These are phyloP conservation scores for Primulina tabacum DNA, from an alignment of 257 asterid genomes.

Conservation along the genomic window DNA sequence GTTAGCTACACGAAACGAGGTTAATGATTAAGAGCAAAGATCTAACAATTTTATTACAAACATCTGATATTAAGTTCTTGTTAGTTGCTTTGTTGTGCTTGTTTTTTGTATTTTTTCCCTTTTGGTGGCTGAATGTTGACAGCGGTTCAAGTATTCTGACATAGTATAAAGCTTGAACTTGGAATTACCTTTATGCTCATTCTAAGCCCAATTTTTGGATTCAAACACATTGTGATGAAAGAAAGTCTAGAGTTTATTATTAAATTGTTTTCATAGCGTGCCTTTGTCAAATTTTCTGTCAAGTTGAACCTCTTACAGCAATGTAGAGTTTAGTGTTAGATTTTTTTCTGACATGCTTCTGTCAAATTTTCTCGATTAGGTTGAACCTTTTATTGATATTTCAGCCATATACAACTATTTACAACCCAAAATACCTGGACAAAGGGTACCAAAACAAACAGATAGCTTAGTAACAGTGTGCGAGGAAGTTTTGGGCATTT, in stretches of 20 bases:
- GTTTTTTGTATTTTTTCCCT: no score
- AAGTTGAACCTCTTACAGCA: conserved; percentile 82
- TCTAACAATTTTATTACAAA: no score
- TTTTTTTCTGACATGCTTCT: neutral
- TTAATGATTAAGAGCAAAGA: no score
- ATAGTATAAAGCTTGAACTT: neutral
- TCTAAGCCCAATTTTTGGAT: neutral
- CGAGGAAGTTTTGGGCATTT: conserved; percentile 71
- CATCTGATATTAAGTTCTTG: no score
- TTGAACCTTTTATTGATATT: conserved; percentile 83
- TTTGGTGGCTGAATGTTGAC: neutral
- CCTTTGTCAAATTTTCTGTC: conserved; percentile 16
- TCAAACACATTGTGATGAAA: neutral
- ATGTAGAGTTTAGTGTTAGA: neutral
- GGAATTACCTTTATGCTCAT: neutral
- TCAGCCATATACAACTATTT: conserved; percentile 58
- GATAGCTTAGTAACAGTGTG: conserved; percentile 86
- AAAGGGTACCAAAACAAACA: conserved; percentile 54
- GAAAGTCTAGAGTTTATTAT: neutral
- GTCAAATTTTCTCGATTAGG: conserved; percentile 38
- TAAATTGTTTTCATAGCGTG: neutral
- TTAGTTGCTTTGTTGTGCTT: no score
- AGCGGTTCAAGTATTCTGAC: neutral
- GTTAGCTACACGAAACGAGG: no score
- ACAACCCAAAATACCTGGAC: conserved; percentile 52